A percentile compares a stretch with the other conserved stretches of the same genome.
Evolutionary conservation across 1,284 basidiomycete genomes (phyloP).

Genomic region (Cronartium quercuum): DNA sequence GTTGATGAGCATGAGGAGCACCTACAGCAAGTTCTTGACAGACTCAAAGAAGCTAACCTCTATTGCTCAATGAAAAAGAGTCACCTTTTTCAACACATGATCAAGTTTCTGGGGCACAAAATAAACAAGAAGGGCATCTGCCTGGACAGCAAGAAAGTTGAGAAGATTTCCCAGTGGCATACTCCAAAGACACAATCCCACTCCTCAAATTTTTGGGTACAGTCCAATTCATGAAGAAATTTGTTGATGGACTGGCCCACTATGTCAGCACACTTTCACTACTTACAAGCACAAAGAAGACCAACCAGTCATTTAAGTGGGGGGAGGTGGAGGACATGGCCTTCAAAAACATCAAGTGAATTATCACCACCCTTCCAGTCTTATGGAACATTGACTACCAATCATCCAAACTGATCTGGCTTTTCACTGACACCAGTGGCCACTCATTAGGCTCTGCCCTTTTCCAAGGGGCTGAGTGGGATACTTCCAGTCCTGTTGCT

Average conservation of each 20-base stretch:
- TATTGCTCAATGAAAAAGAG: neutral
- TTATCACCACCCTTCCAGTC: neutral
- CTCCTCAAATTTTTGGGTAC: constrained; percentile 51
- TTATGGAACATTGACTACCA: constrained; percentile 8
- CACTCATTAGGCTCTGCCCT: neutral
- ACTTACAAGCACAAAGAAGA: constrained; percentile 47
- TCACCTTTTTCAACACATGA: constrained; percentile 44
- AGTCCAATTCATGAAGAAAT: constrained; percentile 49
- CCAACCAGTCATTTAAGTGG: neutral
- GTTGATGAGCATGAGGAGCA: constrained; percentile 49
- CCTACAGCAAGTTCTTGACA: neutral
- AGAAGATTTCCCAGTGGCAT: constrained; percentile 50
- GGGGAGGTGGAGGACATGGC: neutral
- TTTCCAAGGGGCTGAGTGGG: neutral
- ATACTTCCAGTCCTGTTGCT: neutral
- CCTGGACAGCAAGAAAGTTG: constrained; percentile 49
- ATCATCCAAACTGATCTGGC: neutral
- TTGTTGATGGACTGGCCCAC: constrained; percentile 50
- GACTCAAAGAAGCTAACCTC: neutral
- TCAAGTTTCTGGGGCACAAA: constrained; percentile 51
- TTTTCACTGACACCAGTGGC: constrained; percentile 16
- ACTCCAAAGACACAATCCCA: constrained; percentile 46
- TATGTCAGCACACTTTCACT: constrained; percentile 48
- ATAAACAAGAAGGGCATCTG: constrained; percentile 49
- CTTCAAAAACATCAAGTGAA: constrained; percentile 3